phyloP scores from a whole-genome alignment of 192 early-diverging fungal species.

The Hyaloraphidium curvatum region DNA sequence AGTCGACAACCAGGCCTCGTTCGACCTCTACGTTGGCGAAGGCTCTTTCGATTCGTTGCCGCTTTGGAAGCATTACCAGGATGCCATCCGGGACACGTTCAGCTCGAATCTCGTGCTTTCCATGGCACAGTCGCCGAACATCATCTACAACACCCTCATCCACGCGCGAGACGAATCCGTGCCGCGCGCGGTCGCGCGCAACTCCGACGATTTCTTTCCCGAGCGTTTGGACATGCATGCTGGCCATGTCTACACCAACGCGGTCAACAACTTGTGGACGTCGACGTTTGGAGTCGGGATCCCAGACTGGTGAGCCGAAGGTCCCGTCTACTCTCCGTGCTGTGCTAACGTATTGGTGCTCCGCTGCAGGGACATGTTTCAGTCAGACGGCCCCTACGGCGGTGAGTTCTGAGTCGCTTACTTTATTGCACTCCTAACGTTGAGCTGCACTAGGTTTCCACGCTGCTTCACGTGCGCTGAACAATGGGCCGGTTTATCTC shows the following conservation, averaged over 20 bases:
- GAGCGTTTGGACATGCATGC: neutral
- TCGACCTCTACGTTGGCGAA: neutral
- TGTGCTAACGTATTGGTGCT: neutral
- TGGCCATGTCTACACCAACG: constrained; percentile 1
- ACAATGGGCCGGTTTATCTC: constrained; percentile 1
- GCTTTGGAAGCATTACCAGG: neutral
- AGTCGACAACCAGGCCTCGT: constrained; percentile 3
- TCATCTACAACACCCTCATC: neutral
- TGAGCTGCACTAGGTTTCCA: neutral
- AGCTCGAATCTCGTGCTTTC: neutral
- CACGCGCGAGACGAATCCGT: neutral
- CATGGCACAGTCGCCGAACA: constrained; percentile 1
- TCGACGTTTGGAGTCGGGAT: neutral
- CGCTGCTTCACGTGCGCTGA: neutral
- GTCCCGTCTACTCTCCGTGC: neutral
- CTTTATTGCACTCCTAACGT: neutral
- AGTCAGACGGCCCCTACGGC: neutral
- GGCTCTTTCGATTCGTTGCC: neutral
- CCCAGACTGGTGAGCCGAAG: neutral
- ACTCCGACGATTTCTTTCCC: neutral
- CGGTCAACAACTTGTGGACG: neutral
- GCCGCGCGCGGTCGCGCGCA: neutral
- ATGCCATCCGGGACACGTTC: neutral
- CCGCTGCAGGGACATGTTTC: neutral
- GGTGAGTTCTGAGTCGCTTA: neutral